phyloP scores from a whole-genome alignment of 2,329 filamentous ascomycete genomes.

The Botrytis elliptica region DNA sequence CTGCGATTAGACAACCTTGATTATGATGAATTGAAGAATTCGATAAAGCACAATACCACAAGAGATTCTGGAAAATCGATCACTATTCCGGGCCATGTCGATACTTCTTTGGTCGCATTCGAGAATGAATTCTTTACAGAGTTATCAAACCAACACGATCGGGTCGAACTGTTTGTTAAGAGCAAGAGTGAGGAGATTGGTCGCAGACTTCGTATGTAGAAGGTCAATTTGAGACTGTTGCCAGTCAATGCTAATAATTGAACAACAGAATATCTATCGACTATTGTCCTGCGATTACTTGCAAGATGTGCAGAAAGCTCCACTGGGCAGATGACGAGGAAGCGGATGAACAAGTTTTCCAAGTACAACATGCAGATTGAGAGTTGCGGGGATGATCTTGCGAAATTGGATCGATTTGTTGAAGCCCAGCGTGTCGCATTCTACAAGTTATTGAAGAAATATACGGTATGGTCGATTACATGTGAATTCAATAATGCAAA shows the following conservation, averaged over 20 bases:
- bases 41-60: conserved; percentile 79
- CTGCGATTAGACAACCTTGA: conserved; percentile 71
- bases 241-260: conserved; percentile 18
- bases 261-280: conserved; percentile 31
- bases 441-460: conserved; percentile 82
- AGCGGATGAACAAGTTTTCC: conserved; percentile 34
- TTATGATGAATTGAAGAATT: conserved; percentile 81
- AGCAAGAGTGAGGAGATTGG: conserved; percentile 79
- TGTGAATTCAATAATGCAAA: neutral
- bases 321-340: conserved; percentile 33
- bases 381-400: conserved; percentile 69
- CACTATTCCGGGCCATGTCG: conserved; percentile 70
- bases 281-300: conserved; percentile 30
- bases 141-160: conserved; percentile 71
- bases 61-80: conserved; percentile 68
- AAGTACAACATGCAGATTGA: conserved; percentile 36
- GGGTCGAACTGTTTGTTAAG: conserved; percentile 73
- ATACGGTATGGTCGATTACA: conserved; percentile 51
- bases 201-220: conserved; percentile 60
- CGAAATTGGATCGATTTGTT: conserved; percentile 68
- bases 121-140: conserved; percentile 70
- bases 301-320: conserved; percentile 30
- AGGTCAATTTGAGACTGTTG: neutral
- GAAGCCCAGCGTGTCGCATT: conserved; percentile 74
- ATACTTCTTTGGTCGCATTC: conserved; percentile 59